Conservation (phyloP, 306 rosid species). For the Trichosanthes cucumerina region DNA sequence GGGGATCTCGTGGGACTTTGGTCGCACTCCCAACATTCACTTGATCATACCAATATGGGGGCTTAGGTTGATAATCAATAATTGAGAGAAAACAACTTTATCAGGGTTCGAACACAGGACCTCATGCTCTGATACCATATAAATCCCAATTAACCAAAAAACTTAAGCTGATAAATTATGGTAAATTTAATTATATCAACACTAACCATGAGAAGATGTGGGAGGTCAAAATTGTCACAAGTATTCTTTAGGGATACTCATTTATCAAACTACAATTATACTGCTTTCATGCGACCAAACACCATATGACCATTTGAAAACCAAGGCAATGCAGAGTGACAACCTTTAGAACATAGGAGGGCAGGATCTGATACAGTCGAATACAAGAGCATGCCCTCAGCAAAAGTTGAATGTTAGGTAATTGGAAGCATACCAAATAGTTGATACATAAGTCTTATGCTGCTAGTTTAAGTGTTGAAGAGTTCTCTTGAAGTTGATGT, state of each 20-base stretch:
- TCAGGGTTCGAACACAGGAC: too few relatives aligned
- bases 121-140: too few relatives aligned
- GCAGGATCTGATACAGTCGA: neutral
- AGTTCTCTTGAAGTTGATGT: too few relatives aligned
- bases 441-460: neutral
- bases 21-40: too few relatives aligned
- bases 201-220: neutral
- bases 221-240: neutral
- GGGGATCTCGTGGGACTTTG: too few relatives aligned
- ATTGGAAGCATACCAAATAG: neutral
- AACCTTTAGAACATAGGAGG: neutral
- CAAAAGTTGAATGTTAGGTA: neutral
- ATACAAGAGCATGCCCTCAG: neutral
- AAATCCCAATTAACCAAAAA: too few relatives aligned
- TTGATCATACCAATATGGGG: too few relatives aligned
- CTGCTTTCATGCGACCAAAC: neutral
- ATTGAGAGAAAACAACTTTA: too few relatives aligned
- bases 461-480: too few relatives aligned
- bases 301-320: neutral
- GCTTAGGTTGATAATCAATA: too few relatives aligned
- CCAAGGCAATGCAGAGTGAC: neutral
- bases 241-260: neutral
- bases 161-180: too few relatives aligned
- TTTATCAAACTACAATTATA: neutral
- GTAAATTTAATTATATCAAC: too few relatives aligned